Evolutionary conservation across 257 asterid genomes (phyloP).

Genomic region (Forsythia viridissima): DNA sequence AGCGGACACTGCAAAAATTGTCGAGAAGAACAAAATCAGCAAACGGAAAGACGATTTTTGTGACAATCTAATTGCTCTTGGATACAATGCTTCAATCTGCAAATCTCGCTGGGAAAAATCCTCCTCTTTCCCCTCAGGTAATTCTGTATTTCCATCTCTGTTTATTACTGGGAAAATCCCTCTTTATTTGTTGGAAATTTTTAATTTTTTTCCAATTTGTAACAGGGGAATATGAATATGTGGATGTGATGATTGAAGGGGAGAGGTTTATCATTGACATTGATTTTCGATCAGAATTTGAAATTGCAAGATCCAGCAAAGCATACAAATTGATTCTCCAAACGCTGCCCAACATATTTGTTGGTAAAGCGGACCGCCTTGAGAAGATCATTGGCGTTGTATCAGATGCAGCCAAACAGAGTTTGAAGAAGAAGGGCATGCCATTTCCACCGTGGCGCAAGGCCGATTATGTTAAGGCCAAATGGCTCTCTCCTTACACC

Average conservation of each 20-base stretch:
- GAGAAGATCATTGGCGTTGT: constrained; percentile 62
- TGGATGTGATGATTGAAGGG: constrained; percentile 61
- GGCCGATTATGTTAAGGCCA: constrained; percentile 72
- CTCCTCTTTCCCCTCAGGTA: constrained; percentile 68
- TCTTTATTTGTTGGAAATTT: not conserved
- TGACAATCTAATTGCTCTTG: constrained; percentile 65
- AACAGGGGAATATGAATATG: constrained; percentile 75
- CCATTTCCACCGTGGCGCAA: constrained; percentile 91
- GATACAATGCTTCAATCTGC: constrained; percentile 87
- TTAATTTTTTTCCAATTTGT: not conserved
- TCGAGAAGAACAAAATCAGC: constrained; percentile 58
- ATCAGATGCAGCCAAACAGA: constrained; percentile 75
- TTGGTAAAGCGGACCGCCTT: constrained; percentile 74
- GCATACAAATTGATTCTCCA: constrained; percentile 63
- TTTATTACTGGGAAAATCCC: not conserved
- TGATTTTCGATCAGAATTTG: constrained; percentile 85
- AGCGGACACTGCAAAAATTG: constrained; percentile 63
- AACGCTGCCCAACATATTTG: constrained; percentile 63
- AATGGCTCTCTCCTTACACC: constrained; percentile 79
- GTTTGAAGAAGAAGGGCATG: constrained; percentile 89
- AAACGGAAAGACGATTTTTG: constrained; percentile 55
- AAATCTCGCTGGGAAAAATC: constrained; percentile 80
- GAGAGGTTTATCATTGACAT: constrained; percentile 73
- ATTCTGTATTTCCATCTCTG: not conserved
- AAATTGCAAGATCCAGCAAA: constrained; percentile 87